These are phyloP conservation scores for Boletus rex-veris DNA, from an alignment of 768 basidiomycete genomes.

Conservation along the genomic window DNA sequence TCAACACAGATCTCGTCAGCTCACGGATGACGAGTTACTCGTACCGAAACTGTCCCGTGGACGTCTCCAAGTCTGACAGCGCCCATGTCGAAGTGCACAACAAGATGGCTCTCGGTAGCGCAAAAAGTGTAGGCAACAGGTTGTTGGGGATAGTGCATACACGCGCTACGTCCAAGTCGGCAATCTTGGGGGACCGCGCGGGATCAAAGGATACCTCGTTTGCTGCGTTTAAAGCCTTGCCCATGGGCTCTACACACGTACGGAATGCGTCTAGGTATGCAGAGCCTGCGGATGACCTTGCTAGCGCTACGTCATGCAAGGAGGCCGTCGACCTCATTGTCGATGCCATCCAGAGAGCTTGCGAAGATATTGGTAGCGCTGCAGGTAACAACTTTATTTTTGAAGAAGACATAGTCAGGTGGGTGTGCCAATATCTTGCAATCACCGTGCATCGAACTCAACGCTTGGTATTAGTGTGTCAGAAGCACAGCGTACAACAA, in stretches of 20 bases:
- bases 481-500: constrained; percentile 83
- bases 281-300: constrained; percentile 59
- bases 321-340: constrained; percentile 78
- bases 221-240: constrained; percentile 78
- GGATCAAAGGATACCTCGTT: constrained; percentile 43
- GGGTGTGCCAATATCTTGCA: constrained; percentile 14
- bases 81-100: background rate
- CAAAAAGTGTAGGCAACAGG: constrained; percentile 7
- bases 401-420: constrained; percentile 81
- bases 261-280: constrained; percentile 45
- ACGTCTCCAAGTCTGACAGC: constrained; percentile 5
- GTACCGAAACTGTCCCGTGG: constrained; percentile 61
- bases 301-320: constrained; percentile 62
- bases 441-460: background rate
- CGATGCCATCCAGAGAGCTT: constrained; percentile 63
- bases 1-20: constrained; percentile 56
- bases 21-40: constrained; percentile 86
- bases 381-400: constrained; percentile 46
- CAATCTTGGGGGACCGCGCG: constrained; percentile 34
- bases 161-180: constrained; percentile 21
- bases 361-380: constrained; percentile 54
- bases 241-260: constrained; percentile 56
- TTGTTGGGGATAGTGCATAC: constrained; percentile 31
- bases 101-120: background rate
- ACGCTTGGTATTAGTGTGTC: constrained; percentile 48